Evolutionary conservation across 2,329 filamentous ascomycete genomes (phyloP).

Genomic region (Fusarium algeriense): DNA sequence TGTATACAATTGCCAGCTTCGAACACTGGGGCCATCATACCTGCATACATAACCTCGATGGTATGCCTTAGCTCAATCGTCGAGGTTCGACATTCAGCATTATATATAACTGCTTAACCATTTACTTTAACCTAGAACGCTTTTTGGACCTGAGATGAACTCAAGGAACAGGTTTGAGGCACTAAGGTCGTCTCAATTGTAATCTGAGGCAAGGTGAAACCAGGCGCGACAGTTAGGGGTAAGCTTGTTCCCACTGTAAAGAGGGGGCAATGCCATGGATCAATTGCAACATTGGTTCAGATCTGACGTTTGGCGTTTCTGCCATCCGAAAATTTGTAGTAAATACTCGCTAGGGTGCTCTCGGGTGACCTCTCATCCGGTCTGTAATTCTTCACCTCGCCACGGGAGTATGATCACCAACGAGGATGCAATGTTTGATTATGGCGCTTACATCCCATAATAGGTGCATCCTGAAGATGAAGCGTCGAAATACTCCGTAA

Average conservation of each 20-base stretch:
- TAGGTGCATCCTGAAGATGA: not conserved
- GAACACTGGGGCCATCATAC: no score
- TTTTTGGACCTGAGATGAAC: not conserved
- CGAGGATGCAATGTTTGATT: not conserved
- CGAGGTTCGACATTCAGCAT: accelerated
- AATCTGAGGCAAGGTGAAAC: conserved; percentile 17
- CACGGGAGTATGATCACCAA: not conserved
- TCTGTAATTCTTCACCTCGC: not conserved
- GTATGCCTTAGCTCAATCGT: no score
- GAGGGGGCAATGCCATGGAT: not conserved
- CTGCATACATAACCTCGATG: no score
- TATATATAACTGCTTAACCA: not conserved
- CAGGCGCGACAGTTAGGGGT: conserved; percentile 3
- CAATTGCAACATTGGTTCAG: not conserved
- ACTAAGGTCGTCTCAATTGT: not conserved
- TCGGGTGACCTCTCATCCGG: conserved; percentile 5
- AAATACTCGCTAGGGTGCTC: accelerated
- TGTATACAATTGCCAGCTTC: no score
- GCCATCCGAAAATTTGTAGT: not conserved
- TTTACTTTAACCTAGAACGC: not conserved
- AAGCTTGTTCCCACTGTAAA: conserved; percentile 19
- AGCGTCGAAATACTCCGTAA: not conserved
- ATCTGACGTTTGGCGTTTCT: not conserved
- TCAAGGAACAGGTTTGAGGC: not conserved
- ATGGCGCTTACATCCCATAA: not conserved